These are phyloP conservation scores for Apiotrichum akiyoshidainum DNA, from an alignment of 1,284 basidiomycete species.

Conservation along the genomic window DNA sequence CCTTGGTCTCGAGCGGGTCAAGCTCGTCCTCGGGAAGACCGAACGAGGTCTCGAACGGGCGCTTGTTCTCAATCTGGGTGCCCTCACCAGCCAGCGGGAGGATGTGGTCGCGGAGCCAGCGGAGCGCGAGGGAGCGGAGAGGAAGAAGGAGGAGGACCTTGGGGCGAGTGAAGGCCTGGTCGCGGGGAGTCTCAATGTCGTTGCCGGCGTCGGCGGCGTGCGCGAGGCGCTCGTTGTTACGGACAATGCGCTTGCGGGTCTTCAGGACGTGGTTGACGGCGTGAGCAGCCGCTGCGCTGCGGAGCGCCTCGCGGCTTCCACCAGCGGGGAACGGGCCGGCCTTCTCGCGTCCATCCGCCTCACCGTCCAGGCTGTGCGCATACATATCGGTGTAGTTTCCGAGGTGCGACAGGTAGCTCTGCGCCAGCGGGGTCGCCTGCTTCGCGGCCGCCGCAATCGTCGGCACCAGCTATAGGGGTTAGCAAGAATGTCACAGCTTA, in stretches of 20 bases:
- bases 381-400: conserved; percentile 67
- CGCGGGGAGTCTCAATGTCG: conserved; percentile 67
- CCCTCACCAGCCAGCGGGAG: conserved; percentile 62
- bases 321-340: conserved; percentile 26
- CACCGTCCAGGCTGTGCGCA: conserved; percentile 59
- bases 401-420: conserved; percentile 58
- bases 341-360: conserved; percentile 46
- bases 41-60: conserved; percentile 79
- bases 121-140: conserved; percentile 81
- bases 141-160: conserved; percentile 88
- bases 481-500: background rate
- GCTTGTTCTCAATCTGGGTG: conserved; percentile 76
- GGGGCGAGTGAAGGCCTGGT: conserved; percentile 96
- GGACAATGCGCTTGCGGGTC: conserved; percentile 89
- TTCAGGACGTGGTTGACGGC: conserved; percentile 79
- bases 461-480: conserved; percentile 54
- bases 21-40: conserved; percentile 68
- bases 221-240: conserved; percentile 86
- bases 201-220: conserved; percentile 53
- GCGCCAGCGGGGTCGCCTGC: conserved; percentile 54
- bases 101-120: conserved; percentile 67
- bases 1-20: conserved; percentile 68
- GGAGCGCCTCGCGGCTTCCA: conserved; percentile 53
- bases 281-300: conserved; percentile 70
- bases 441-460: conserved; percentile 55